Conservation (phyloP, 495 filamentous ascomycete species). For the Saxispiralis lemnorum region DNA sequence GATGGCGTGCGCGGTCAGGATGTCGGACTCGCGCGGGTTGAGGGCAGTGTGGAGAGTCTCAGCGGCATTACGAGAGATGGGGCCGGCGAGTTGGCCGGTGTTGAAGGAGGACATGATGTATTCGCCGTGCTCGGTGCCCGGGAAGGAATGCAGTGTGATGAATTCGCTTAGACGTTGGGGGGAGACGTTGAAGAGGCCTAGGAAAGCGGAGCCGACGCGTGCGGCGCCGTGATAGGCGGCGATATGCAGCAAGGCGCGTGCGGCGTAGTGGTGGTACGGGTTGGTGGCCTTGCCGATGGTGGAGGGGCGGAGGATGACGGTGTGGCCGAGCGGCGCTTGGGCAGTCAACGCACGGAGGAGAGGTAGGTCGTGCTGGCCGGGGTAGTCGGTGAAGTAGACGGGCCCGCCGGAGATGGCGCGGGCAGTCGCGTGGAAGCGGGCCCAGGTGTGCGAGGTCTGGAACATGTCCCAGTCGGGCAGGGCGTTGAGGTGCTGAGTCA, state of each 20-base stretch:
- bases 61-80: slow-evolving; percentile 11
- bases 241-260: slow-evolving; percentile 54
- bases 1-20: slow-evolving; percentile 58
- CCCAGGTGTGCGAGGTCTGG: slow-evolving; percentile 65
- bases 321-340: slow-evolving; percentile 44
- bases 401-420: slow-evolving; percentile 81
- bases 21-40: slow-evolving; percentile 53
- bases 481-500: slow-evolving; percentile 57
- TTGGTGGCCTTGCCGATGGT: slow-evolving; percentile 51
- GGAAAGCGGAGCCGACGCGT: slow-evolving; percentile 49
- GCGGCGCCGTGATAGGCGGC: slow-evolving; percentile 52
- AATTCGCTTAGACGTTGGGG: slow-evolving; percentile 41
- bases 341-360: slow-evolving; percentile 66
- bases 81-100: slow-evolving; percentile 43
- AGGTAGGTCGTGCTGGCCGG: slow-evolving; percentile 56
- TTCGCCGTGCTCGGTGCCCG: slow-evolving; percentile 38
- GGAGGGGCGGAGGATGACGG: slow-evolving; percentile 60
- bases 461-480: slow-evolving; percentile 99
- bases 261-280: slow-evolving; percentile 56
- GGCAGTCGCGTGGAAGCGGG: slow-evolving; percentile 71
- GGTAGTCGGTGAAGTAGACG: slow-evolving; percentile 81
- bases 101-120: slow-evolving; percentile 60
- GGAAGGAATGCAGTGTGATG: slow-evolving; percentile 51
- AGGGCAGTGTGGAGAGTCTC: slow-evolving; percentile 29
- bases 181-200: slow-evolving; percentile 73